Percentiles rank a stretch among this genome's conserved stretches.
These are phyloP conservation scores for Alternaria dauci DNA, from an alignment of 2,329 filamentous ascomycete species.

Conservation along the genomic window DNA sequence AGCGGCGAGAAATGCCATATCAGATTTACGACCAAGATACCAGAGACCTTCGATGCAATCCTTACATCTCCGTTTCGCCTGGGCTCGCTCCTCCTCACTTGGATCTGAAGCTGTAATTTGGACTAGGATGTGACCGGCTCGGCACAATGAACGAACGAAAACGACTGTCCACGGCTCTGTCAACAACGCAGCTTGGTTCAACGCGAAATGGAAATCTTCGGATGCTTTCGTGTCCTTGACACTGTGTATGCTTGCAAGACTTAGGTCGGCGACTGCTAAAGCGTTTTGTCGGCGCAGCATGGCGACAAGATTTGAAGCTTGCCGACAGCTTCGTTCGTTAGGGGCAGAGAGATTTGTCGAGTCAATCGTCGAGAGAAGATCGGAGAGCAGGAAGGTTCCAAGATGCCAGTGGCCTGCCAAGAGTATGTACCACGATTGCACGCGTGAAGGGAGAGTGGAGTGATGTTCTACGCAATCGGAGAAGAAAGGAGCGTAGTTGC, in stretches of 20 bases:
- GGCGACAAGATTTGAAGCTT: slow-evolving; percentile 56
- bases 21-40: slow-evolving; percentile 64
- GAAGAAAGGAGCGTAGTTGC: slow-evolving; percentile 62
- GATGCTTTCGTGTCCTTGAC: background rate
- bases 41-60: slow-evolving; percentile 63
- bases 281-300: slow-evolving; percentile 47
- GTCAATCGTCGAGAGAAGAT: slow-evolving; percentile 58
- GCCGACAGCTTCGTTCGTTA: slow-evolving; percentile 53
- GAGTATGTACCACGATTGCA: slow-evolving; percentile 68
- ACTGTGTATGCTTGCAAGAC: slow-evolving; percentile 36
- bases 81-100: slow-evolving; percentile 12
- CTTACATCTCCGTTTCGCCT: slow-evolving; percentile 51
- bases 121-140: slow-evolving; percentile 12
- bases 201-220: slow-evolving; percentile 61
- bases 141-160: slow-evolving; percentile 15
- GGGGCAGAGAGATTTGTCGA: slow-evolving; percentile 55
- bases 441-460: slow-evolving; percentile 58
- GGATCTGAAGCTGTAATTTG: slow-evolving; percentile 22
- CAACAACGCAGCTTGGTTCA: slow-evolving; percentile 63
- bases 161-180: slow-evolving; percentile 68
- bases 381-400: slow-evolving; percentile 63
- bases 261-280: slow-evolving; percentile 46
- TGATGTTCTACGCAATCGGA: slow-evolving; percentile 62
- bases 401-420: slow-evolving; percentile 67
- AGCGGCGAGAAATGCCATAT: slow-evolving; percentile 56